A percentile compares a stretch with the other conserved stretches of the same genome.
Conservation (phyloP, 2,329 filamentous ascomycete genomes). For the Plectosphaerella cucumerina region DNA sequence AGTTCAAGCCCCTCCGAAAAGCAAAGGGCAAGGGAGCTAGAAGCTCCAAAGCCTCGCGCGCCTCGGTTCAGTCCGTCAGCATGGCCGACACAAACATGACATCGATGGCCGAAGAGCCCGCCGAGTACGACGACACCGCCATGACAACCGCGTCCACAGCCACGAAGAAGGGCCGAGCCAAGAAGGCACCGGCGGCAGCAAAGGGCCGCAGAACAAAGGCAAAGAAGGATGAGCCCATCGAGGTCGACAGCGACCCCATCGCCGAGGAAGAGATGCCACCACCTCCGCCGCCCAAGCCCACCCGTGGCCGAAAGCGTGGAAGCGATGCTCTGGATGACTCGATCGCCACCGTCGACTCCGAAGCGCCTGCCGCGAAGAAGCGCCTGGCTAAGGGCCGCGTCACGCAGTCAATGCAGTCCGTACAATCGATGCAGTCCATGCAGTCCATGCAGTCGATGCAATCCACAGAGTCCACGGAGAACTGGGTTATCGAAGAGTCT, state of each 20-base stretch:
- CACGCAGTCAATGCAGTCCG: conserved; percentile 23
- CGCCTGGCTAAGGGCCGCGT: conserved; percentile 45
- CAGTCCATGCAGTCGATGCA: conserved; percentile 26
- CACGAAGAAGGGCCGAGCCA: conserved; percentile 48
- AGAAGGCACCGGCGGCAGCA: conserved; percentile 46
- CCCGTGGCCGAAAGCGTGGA: conserved; percentile 57
- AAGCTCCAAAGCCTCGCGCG: conserved; percentile 66
- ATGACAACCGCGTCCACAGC: conserved; percentile 56
- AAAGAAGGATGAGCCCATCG: conserved; percentile 50
- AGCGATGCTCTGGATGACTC: conserved; percentile 56
- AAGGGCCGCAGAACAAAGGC: conserved; percentile 49
- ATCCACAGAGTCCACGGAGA: conserved; percentile 39
- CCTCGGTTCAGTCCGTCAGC: conserved; percentile 54
- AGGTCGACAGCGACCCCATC: conserved; percentile 25
- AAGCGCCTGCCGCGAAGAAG: conserved; percentile 55
- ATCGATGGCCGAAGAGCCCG: conserved; percentile 40
- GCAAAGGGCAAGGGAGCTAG: conserved; percentile 50
- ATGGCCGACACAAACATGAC: conserved; percentile 46
- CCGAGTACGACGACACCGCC: conserved; percentile 53
- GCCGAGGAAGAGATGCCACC: conserved; percentile 27
- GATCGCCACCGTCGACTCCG: conserved; percentile 28
- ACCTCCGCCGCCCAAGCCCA: conserved; percentile 32
- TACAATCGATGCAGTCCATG: conserved; percentile 40
- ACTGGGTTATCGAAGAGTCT: conserved; percentile 29
- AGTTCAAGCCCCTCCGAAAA: conserved; percentile 53